A percentile compares a stretch with the other conserved stretches of the same genome.
Evolutionary conservation across 2,329 filamentous ascomycete species (phyloP).

Genomic region (Phyllosticta citrichinensis): DNA sequence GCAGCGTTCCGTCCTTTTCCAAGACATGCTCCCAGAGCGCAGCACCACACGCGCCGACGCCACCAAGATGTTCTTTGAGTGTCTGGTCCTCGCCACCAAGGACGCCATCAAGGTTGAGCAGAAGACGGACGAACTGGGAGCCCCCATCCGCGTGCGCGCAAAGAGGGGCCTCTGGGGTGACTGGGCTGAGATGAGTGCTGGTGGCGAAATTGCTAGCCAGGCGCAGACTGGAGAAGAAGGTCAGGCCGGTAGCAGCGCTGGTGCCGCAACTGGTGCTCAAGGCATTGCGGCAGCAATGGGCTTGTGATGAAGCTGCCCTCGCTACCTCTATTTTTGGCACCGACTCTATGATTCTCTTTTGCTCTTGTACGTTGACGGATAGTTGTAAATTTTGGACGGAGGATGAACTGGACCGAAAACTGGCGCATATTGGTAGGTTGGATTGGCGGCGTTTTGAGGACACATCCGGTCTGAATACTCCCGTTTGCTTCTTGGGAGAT

Average conservation of each 20-base stretch:
- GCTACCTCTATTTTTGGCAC: not conserved
- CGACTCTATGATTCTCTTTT: not conserved
- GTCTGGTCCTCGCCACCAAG: slow-evolving; percentile 90
- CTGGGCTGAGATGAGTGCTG: slow-evolving; percentile 68
- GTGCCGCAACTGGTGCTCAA: not conserved
- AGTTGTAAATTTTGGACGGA: not conserved
- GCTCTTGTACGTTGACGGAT: not conserved
- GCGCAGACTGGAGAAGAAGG: slow-evolving; percentile 7
- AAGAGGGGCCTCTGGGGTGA: slow-evolving; percentile 96
- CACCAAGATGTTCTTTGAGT: slow-evolving; percentile 99
- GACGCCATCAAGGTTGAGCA: slow-evolving; percentile 97
- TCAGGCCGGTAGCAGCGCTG: not conserved
- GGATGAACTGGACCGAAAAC: not conserved
- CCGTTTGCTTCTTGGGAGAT: not conserved
- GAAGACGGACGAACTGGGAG: slow-evolving; percentile 59
- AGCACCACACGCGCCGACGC: slow-evolving; percentile 79
- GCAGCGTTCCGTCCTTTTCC: slow-evolving; percentile 73
- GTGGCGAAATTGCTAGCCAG: slow-evolving; percentile 33
- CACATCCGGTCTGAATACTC: not conserved
- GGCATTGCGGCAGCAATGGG: not conserved
- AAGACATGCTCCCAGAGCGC: slow-evolving; percentile 76
- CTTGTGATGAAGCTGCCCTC: not conserved
- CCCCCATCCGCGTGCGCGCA: slow-evolving; percentile 70
- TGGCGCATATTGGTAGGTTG: not conserved
- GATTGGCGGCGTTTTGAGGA: not conserved